phyloP scores from a whole-genome alignment of 305 asterid genomes.

The Fraxinus nigra region DNA sequence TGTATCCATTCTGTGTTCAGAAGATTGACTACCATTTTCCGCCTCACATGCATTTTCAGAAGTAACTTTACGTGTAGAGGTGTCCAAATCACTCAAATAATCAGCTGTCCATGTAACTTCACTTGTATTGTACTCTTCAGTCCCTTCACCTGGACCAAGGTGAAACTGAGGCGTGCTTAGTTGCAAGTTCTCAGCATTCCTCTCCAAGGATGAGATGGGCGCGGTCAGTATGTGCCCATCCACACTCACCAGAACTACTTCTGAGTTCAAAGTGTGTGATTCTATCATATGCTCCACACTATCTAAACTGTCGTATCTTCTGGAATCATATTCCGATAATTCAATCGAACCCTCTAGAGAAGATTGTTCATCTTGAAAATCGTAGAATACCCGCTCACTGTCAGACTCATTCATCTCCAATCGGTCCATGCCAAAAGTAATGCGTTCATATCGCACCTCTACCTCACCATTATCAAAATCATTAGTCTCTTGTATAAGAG shows the following conservation, averaged over 20 bases:
- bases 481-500: constrained; percentile 31
- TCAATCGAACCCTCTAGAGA: constrained; percentile 60
- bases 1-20: constrained; percentile 31
- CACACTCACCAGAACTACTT: constrained; percentile 78
- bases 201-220: constrained; percentile 64
- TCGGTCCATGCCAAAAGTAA: constrained; percentile 17
- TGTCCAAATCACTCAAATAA: constrained; percentile 37
- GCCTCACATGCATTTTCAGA: constrained; percentile 21
- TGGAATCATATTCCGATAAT: constrained; percentile 62
- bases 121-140: constrained; percentile 39
- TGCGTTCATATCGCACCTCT: constrained; percentile 59
- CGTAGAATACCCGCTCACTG: constrained; percentile 59
- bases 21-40: constrained; percentile 23
- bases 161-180: constrained; percentile 66
- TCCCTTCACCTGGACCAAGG: constrained; percentile 73
- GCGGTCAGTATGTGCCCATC: constrained; percentile 86
- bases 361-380: constrained; percentile 65
- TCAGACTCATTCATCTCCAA: constrained; percentile 51
- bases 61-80: constrained; percentile 30
- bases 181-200: constrained; percentile 52
- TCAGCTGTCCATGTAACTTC: constrained; percentile 51
- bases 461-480: constrained; percentile 39
- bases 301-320: constrained; percentile 57
- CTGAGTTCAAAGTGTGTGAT: constrained; percentile 37
- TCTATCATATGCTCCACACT: constrained; percentile 51